These are phyloP conservation scores for Leptosphaerulina australis DNA, from an alignment of 2,329 filamentous ascomycete species.

Conservation along the genomic window DNA sequence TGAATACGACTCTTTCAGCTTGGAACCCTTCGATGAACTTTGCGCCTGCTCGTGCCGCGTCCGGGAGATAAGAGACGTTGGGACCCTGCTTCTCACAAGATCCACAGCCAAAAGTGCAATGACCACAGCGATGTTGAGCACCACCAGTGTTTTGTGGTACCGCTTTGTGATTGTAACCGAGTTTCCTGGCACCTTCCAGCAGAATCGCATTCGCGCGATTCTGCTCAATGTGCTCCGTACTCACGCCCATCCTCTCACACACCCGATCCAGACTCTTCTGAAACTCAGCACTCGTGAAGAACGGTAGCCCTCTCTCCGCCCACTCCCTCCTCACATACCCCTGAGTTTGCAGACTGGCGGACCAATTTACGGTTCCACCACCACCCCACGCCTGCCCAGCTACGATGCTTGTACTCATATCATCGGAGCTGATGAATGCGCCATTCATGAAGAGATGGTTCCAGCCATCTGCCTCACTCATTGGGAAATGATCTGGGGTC, in stretches of 20 bases:
- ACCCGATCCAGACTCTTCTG: constrained; percentile 82
- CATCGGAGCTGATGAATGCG: constrained; percentile 62
- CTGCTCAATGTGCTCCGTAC: constrained; percentile 68
- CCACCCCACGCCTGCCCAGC: constrained; percentile 81
- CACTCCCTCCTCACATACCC: constrained; percentile 80
- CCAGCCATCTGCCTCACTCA: constrained; percentile 67
- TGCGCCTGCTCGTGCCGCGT: constrained; percentile 77
- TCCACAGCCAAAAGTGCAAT: constrained; percentile 65
- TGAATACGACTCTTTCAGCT: constrained; percentile 73
- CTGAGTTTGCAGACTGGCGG: constrained; percentile 69
- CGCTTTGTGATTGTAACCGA: constrained; percentile 72
- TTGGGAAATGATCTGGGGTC: constrained; percentile 72
- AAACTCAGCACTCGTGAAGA: constrained; percentile 76
- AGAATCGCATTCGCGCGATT: constrained; percentile 74
- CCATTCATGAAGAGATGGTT: constrained; percentile 72
- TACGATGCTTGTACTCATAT: constrained; percentile 61
- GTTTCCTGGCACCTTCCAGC: constrained; percentile 74
- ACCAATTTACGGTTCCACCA: constrained; percentile 90
- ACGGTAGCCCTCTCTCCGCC: constrained; percentile 70
- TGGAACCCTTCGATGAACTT: constrained; percentile 83
- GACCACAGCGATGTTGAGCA: constrained; percentile 73
- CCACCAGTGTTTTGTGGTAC: constrained; percentile 83
- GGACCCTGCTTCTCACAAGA: constrained; percentile 80
- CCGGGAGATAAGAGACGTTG: constrained; percentile 75
- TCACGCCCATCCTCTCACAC: constrained; percentile 78